A percentile compares a stretch with the other conserved stretches of the same genome.
Conservation (phyloP, 352 stramenopile species). For the Globisporangium abappressorium region DNA sequence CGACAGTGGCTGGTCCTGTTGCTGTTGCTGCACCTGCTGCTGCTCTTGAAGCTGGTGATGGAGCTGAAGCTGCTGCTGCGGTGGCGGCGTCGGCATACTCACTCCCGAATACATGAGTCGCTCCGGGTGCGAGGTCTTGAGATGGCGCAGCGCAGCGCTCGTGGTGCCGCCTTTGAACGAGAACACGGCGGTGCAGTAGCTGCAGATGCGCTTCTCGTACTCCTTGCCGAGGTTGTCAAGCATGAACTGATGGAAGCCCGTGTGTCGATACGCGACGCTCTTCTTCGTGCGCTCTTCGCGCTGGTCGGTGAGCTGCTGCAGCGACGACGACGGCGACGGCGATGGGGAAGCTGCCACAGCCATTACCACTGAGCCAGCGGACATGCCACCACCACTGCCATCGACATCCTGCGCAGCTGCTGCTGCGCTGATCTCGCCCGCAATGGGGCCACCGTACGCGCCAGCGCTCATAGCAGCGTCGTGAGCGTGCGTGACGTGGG, state of each 20-base stretch:
- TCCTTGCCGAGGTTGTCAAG: conserved; percentile 27
- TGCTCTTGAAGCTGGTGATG: conserved; percentile 4
- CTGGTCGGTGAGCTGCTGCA: conserved; percentile 1
- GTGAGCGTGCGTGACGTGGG: background rate
- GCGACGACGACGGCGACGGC: background rate
- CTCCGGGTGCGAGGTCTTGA: conserved; percentile 39
- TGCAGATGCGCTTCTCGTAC: conserved; percentile 40
- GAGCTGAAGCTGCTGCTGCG: background rate
- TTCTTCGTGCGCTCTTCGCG: conserved; percentile 28
- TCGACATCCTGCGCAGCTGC: background rate
- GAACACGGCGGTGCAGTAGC: conserved; percentile 44
- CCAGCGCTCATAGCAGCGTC: background rate
- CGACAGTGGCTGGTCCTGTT: conserved; percentile 1
- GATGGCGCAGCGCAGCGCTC: conserved; percentile 43
- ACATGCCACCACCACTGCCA: background rate
- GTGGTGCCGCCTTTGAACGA: conserved; percentile 56
- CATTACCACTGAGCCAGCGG: background rate
- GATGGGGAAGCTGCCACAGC: background rate
- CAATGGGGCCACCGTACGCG: background rate
- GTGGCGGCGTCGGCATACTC: background rate
- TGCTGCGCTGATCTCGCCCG: background rate
- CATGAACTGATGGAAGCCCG: conserved; percentile 22
- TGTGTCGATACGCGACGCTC: conserved; percentile 43
- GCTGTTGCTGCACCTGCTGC: conserved; percentile 1
- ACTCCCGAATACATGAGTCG: conserved; percentile 2